phyloP scores from a whole-genome alignment of 2,329 filamentous ascomycete species.

The Colletotrichum higginsianum region DNA sequence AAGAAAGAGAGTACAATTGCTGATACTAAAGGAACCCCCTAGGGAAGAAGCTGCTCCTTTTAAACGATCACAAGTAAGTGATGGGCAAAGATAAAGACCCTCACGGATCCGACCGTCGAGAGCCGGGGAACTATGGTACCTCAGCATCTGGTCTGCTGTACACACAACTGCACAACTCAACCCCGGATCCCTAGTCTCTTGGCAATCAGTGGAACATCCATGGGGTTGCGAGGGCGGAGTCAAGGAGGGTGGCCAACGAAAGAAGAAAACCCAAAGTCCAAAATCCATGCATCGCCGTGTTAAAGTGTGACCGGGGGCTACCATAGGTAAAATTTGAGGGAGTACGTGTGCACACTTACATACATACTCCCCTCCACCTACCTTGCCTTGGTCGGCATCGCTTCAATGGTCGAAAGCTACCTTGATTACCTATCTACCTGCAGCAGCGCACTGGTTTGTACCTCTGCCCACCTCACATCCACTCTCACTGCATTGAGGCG shows the following conservation, averaged over 20 bases:
- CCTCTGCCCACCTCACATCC: background rate
- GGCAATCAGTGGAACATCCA: conserved; percentile 21
- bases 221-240: conserved; percentile 1
- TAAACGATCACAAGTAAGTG: conserved; percentile 19
- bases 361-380: background rate
- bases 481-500: background rate
- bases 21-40: background rate
- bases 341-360: too few species aligned
- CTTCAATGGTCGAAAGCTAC: background rate
- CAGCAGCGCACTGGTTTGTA: background rate
- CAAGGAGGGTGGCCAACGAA: background rate
- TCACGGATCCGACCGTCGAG: background rate
- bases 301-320: background rate
- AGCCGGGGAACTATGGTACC: background rate
- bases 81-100: background rate
- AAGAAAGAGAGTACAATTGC: background rate
- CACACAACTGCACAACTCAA: background rate
- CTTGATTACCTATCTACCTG: background rate
- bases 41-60: conserved; percentile 19
- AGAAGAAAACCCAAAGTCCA: background rate
- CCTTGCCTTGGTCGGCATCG: background rate
- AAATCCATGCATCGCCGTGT: conserved; percentile 24
- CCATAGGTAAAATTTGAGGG: background rate
- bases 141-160: background rate
- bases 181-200: conserved; percentile 20